Percentiles rank a stretch among this genome's conserved stretches.
phyloP scores from a whole-genome alignment of 108 stramenopile species.

The Conticribra weissflogii region DNA sequence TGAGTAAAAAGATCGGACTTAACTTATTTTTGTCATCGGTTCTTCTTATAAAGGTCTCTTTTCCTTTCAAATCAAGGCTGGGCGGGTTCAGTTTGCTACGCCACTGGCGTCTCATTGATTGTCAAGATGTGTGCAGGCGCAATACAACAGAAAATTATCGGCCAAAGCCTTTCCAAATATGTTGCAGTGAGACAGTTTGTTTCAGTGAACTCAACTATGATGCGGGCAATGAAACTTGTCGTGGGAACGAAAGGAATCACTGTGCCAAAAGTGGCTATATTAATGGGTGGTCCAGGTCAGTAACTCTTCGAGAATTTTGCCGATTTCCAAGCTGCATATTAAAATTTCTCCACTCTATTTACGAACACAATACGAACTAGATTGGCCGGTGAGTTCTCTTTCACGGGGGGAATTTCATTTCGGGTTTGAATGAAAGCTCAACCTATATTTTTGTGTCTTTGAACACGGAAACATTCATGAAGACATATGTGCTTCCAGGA shows the following conservation, averaged over 20 bases:
- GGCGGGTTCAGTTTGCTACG: constrained; percentile 50
- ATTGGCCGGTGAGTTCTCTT: no score
- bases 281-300: constrained; percentile 65
- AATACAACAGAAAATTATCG: constrained; percentile 65
- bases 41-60: no score
- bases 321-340: no score
- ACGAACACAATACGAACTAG: no score
- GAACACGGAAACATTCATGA: not conserved
- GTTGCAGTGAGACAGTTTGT: constrained; percentile 54
- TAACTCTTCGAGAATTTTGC: no score
- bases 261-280: constrained; percentile 57
- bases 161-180: constrained; percentile 42
- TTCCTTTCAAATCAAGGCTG: no score
- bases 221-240: constrained; percentile 54
- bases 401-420: not conserved
- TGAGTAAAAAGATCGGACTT: no score
- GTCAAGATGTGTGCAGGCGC: constrained; percentile 58
- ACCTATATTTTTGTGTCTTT: no score
- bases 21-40: no score
- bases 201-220: constrained; percentile 56
- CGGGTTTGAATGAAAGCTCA: no score
- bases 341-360: no score
- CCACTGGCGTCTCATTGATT: constrained; percentile 28
- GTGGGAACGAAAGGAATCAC: constrained; percentile 49
- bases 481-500: not conserved